Evolutionary conservation across 1,139 yeast genomes (phyloP).

Genomic region (Scheffersomyces cryptocercus): DNA sequence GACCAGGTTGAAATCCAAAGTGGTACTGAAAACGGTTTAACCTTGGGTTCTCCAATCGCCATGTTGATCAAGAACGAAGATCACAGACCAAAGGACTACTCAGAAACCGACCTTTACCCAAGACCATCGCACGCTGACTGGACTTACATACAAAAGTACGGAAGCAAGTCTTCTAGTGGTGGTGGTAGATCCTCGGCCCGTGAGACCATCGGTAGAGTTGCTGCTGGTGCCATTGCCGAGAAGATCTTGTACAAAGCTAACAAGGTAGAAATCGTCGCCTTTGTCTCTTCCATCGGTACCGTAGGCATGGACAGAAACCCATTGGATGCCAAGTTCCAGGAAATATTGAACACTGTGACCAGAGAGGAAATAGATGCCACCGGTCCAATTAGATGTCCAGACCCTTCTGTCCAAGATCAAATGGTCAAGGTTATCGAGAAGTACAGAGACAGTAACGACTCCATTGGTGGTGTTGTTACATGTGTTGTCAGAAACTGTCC

Average conservation of each 20-base stretch:
- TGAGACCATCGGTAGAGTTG: constrained; percentile 97
- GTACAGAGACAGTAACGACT: constrained; percentile 84
- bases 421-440: constrained; percentile 89
- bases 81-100: constrained; percentile 94
- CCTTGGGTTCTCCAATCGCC: constrained; percentile 94
- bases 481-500: constrained; percentile 96
- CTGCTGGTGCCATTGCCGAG: constrained; percentile 98
- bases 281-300: constrained; percentile 87
- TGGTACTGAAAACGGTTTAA: constrained; percentile 88
- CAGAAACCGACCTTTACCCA: constrained; percentile 92
- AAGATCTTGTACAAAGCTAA: constrained; percentile 76
- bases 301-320: constrained; percentile 76
- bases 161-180: constrained; percentile 89
- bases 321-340: constrained; percentile 60
- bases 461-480: constrained; percentile 97
- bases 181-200: constrained; percentile 98
- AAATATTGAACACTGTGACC: constrained; percentile 70
- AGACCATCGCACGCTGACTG: constrained; percentile 98
- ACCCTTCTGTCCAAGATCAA: constrained; percentile 61
- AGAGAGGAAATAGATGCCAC: constrained; percentile 84
- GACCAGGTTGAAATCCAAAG: constrained; percentile 91
- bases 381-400: constrained; percentile 96
- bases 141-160: constrained; percentile 89
- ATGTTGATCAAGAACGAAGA: constrained; percentile 93
- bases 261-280: constrained; percentile 92